Evolutionary conservation across 2,329 filamentous ascomycete species (phyloP).

Genomic region (Camillea tinctor): DNA sequence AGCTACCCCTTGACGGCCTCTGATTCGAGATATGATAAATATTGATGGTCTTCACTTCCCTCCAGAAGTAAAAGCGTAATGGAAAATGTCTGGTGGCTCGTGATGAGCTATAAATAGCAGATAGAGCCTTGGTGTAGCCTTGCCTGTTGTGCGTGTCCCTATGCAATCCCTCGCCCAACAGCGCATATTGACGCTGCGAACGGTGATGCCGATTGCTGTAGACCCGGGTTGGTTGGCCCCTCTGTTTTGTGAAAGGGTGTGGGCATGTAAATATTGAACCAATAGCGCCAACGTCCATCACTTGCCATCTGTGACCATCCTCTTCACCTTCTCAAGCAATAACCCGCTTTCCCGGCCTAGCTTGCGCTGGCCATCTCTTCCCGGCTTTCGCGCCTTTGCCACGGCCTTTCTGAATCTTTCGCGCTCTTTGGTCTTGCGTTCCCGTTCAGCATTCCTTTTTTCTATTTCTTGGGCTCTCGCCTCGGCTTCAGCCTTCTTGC

Average conservation of each 20-base stretch:
- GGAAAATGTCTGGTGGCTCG: neutral
- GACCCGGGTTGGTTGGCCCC: neutral
- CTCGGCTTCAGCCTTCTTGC: conserved; percentile 42
- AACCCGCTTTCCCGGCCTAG: conserved; percentile 78
- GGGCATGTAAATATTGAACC: neutral
- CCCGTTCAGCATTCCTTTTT: conserved; percentile 59
- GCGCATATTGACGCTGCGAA: too few species aligned
- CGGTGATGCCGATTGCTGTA: too few species aligned
- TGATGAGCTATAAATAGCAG: neutral
- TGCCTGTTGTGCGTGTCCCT: too few species aligned
- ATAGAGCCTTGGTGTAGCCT: neutral
- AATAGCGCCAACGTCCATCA: neutral
- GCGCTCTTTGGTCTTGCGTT: conserved; percentile 64
- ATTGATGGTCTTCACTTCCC: neutral
- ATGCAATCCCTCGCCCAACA: too few species aligned
- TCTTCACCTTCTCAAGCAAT: conserved; percentile 75
- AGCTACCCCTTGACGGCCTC: neutral
- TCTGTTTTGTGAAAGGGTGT: neutral
- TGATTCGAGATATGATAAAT: neutral
- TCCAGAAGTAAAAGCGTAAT: neutral
- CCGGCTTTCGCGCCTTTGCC: conserved; percentile 68
- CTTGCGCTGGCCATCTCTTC: conserved; percentile 73
- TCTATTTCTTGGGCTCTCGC: conserved; percentile 41
- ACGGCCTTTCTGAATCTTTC: conserved; percentile 65
- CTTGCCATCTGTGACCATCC: conserved; percentile 54